These are phyloP conservation scores for Haplosporangium gracile DNA, from an alignment of 192 early-diverging fungal genomes.

Conservation along the genomic window DNA sequence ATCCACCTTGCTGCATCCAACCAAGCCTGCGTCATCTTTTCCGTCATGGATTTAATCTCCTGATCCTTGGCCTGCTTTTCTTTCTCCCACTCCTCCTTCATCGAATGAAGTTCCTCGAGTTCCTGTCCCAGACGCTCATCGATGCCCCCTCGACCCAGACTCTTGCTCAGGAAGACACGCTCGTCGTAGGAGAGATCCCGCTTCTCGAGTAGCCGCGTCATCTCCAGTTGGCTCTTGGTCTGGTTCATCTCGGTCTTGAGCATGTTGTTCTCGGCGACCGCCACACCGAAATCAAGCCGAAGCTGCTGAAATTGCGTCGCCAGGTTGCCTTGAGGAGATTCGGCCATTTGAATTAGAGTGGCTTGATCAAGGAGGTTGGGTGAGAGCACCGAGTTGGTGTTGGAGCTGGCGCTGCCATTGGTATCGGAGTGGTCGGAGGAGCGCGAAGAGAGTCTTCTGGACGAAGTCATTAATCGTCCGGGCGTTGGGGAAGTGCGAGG, in stretches of 20 bases:
- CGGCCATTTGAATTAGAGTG: slow-evolving; percentile 38
- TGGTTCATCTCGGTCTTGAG: slow-evolving; percentile 80
- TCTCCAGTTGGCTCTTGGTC: slow-evolving; percentile 68
- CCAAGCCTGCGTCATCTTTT: slow-evolving; percentile 56
- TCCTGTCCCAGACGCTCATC: slow-evolving; percentile 49
- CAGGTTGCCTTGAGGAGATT: slow-evolving; percentile 25
- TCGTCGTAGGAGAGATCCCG: slow-evolving; percentile 52
- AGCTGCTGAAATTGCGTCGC: slow-evolving; percentile 66
- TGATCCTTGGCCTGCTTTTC: slow-evolving; percentile 53
- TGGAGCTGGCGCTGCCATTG: slow-evolving; percentile 1
- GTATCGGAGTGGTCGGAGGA: slow-evolving; percentile 34
- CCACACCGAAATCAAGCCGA: slow-evolving; percentile 73
- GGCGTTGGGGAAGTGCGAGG: slow-evolving; percentile 36
- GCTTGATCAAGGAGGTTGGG: slow-evolving; percentile 33
- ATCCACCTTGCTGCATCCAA: slow-evolving; percentile 38
- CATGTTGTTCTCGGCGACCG: slow-evolving; percentile 81
- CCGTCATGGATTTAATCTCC: slow-evolving; percentile 46
- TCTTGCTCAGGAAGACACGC: slow-evolving; percentile 47
- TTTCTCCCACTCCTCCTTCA: slow-evolving; percentile 48
- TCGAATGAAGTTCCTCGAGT: slow-evolving; percentile 44
- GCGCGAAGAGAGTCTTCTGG: slow-evolving; percentile 33
- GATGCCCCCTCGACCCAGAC: slow-evolving; percentile 42
- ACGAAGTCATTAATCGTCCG: slow-evolving; percentile 23
- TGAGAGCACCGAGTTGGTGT: not conserved
- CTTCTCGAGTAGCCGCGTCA: slow-evolving; percentile 59